Base-by-base conservation (phyloP, 331 rosid genomes). In the Acacia pycnantha region DNA sequence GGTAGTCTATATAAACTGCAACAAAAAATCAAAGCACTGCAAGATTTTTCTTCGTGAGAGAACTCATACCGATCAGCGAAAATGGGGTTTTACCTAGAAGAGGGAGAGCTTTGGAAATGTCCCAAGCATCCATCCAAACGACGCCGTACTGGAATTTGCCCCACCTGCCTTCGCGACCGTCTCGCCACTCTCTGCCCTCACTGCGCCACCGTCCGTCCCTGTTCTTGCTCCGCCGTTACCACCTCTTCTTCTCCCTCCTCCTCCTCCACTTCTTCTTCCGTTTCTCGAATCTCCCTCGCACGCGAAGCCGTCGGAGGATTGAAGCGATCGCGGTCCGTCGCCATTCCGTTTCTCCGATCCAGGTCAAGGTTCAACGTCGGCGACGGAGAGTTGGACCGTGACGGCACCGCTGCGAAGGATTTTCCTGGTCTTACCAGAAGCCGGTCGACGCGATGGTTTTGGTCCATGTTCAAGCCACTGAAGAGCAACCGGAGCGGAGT, bases 311-410 rank as follows among this genome's bases (percentile, higher is more conserved):
- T 65, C 66, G 79, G 61, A 0, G 75, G 85, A 85, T 85, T 91
- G 87, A 87, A 88, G 46, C 89, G 95, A n/a, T 89, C 95, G 43
- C 74, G 90, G 50, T 89, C 95, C 22, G 69, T 84, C 51, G 90
- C 93, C 48, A 77, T 87, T 46, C 92, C 96, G 6, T 88, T 91
- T 46, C 88, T 91, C 31, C 86, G 90, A 33, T 89, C 91, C 5
- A 43, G 90, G 62, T 91, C 95, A 56, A 83, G 83, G 53, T 85
- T 84, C 73, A 77, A 79, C 16, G 89, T 77, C 12, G 77, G 73
- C 29, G 90, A 80, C 5, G 24, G 12, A 50, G 87, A 83, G 22
- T 50, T 33, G n/a, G 77, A 40, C 21, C 64, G 61, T 27, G 58
- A 78, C 8, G 73, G n/a, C 19, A 0, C 29, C 1, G 18, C 29